Base-by-base conservation (phyloP, 139 green algal species). In the Desmodesmus armatus region DNA sequence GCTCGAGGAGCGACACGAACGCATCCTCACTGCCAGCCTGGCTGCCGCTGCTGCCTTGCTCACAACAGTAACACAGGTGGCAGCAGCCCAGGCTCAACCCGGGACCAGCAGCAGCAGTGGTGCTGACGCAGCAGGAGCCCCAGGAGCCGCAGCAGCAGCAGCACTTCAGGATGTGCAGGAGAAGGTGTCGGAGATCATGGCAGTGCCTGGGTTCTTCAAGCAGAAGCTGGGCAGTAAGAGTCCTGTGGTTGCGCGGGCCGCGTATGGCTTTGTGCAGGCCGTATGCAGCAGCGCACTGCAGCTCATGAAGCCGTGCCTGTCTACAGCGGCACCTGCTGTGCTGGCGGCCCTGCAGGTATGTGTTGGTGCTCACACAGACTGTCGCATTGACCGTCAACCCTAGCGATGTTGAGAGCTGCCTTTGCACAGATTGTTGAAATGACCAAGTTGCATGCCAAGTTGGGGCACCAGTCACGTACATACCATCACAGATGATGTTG, bases 1-100 rank as follows among this genome's bases (percentile, higher is more conserved):
- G 87, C 80, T 95, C 37, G 78, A 91, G 51, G 90, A 96, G 29
- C 76, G 93, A 1, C 84, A 95, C 33, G 93, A 96, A 83, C 88
- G 93, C 2, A 93, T 96, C 43, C 70, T 89, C 39, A 87, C 89
- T 21, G 90, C 88, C 37, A 75, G 71, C 0, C 89, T 95, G 47
- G 82, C 89, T 29, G 92, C 88, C 5, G 78, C 95, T 39, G 86
- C 85, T 3, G 78, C 88, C 2, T 85, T 97, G 2, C n/a, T 97
- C 3, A 77, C 90, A 2, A n/a, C 88, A 33, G 58, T 90, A 60
- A 60, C 44, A 51, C 41, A 62, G 49, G n/a, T n/a, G n/a, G n/a
- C n/a, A n/a, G n/a, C n/a, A n/a, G n/a, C 51, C n/a, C n/a, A n/a
- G n/a, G n/a, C n/a, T n/a, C n/a, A n/a, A 74, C 5, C 31, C 51